Evolutionary conservation across 169 alveolate genomes (phyloP), one percentile per base, ranked within the genome.

Genomic region (Plasmodium gallinaceum): DNA sequence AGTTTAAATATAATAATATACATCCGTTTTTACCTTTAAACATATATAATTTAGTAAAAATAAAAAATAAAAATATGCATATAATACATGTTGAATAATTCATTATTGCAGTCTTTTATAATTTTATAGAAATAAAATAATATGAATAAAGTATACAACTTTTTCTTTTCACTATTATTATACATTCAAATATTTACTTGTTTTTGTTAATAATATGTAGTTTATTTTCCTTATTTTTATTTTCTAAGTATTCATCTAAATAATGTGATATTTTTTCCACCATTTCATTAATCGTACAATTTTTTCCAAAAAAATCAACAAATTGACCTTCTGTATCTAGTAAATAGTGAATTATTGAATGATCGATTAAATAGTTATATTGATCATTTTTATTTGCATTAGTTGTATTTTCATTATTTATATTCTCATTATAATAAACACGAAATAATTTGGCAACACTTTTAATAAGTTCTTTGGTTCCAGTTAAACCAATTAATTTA

Each of bases 261-360:
- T 90, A 65, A 7, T 72, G 80, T 0, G 92, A 61, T 16, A 88
- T 88, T 26, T 51, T 64, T 4, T 64, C 85, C n/a, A 90, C 96
- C 74, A 94, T 93, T 65, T 96, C 98, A 71, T 89, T 90, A 2
- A 95, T 96, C 5, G 96, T 96, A 88, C 92, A 78, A 72, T 96
- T 96, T 87, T 96, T 96, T 43, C 98, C 98, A 65, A 94, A 96
- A 91, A 96, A 95, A 71, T 96, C 98, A 18, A 96, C 91, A 76
- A 96, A 95, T 72, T 94, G 92, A n/a, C 98, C 98, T 52, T 95
- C 85, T 54, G 85, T 89, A 70, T 95, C 95, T 62, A 96, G 74
- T 75, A 96, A 92, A 68, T 96, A 96, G 60, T 96, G 98, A 8
- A 96, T 96, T 43, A 96, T 96, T 7, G 98, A 96, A 83, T 96